These are phyloP conservation scores for Davidsoniella eucalypti DNA, from an alignment of 2,329 filamentous ascomycete genomes.

Conservation along the genomic window DNA sequence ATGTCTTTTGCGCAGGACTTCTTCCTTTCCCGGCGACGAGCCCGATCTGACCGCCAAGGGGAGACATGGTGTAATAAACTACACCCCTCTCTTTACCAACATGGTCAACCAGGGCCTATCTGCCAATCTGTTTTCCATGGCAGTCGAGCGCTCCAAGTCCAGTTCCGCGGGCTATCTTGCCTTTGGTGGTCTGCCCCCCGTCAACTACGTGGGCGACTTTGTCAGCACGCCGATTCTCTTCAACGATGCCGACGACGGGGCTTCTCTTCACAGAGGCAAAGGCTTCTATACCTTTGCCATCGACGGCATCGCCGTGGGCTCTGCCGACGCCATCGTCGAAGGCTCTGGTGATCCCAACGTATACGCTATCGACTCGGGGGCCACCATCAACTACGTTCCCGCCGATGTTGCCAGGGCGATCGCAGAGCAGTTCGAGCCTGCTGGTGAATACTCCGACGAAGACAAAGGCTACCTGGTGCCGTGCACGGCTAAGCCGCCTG, in stretches of 20 bases:
- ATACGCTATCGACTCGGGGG: slow-evolving; percentile 17
- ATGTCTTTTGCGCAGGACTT: background rate
- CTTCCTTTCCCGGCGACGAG: slow-evolving; percentile 2
- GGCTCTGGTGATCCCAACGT: slow-evolving; percentile 10
- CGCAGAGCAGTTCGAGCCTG: slow-evolving; percentile 15
- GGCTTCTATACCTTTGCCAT: slow-evolving; percentile 14
- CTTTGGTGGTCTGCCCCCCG: slow-evolving; percentile 9
- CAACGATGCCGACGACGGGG: background rate
- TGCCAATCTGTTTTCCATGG: slow-evolving; percentile 5
- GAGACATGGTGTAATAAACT: background rate
- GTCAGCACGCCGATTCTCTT: slow-evolving; percentile 6
- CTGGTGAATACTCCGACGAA: slow-evolving; percentile 16
- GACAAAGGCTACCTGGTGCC: slow-evolving; percentile 17
- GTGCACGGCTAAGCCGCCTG: slow-evolving; percentile 17
- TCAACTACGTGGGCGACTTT: slow-evolving; percentile 3
- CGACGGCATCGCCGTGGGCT: slow-evolving; percentile 13
- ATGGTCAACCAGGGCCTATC: slow-evolving; percentile 1
- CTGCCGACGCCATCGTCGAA: slow-evolving; percentile 13
- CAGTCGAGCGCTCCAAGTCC: background rate
- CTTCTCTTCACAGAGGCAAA: background rate
- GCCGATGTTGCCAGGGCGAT: slow-evolving; percentile 17
- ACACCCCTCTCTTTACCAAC: slow-evolving; percentile 9
- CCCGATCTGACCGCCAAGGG: background rate
- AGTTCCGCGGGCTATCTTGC: slow-evolving; percentile 7
- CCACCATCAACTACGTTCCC: slow-evolving; percentile 18